Conservation (phyloP, 164 flowering plant species). For the Umbilicus rupestris region DNA sequence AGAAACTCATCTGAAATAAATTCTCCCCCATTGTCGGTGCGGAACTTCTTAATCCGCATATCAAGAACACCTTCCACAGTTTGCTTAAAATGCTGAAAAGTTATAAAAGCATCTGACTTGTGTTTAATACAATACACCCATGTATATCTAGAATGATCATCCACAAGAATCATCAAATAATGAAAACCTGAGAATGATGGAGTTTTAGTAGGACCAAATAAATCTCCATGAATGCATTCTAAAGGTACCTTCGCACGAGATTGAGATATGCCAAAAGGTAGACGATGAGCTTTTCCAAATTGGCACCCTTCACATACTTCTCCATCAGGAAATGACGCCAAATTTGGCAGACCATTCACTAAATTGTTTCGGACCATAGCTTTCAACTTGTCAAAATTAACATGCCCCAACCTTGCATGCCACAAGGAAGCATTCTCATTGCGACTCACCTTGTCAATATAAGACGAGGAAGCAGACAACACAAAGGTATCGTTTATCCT, state of each 20-base stretch:
- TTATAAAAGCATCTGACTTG: constrained; percentile 12
- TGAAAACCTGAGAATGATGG: constrained; percentile 1
- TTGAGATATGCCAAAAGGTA: constrained; percentile 14
- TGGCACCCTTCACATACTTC: no score
- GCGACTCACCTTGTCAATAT: no score
- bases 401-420: no score
- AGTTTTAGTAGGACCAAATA: constrained; percentile 15
- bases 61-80: constrained; percentile 13
- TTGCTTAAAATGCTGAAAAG: constrained; percentile 13
- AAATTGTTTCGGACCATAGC: neutral
- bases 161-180: no score
- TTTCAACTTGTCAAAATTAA: no score
- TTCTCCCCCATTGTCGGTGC: constrained; percentile 15
- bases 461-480: constrained; percentile 13
- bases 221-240: constrained; percentile 12
- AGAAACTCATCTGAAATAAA: constrained; percentile 11
- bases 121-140: constrained; percentile 11
- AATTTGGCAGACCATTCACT: neutral
- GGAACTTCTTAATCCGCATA: constrained; percentile 7
- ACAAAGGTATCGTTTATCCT: constrained; percentile 14
- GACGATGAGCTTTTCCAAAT: constrained; percentile 16
- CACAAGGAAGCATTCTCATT: no score
- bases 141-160: no score
- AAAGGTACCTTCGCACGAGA: constrained; percentile 4
- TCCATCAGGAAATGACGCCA: neutral